Percentiles rank a stretch among this genome's conserved stretches.
These are phyloP conservation scores for Rhizophagus prolifer DNA, from an alignment of 192 early-diverging fungal species.

Conservation along the genomic window DNA sequence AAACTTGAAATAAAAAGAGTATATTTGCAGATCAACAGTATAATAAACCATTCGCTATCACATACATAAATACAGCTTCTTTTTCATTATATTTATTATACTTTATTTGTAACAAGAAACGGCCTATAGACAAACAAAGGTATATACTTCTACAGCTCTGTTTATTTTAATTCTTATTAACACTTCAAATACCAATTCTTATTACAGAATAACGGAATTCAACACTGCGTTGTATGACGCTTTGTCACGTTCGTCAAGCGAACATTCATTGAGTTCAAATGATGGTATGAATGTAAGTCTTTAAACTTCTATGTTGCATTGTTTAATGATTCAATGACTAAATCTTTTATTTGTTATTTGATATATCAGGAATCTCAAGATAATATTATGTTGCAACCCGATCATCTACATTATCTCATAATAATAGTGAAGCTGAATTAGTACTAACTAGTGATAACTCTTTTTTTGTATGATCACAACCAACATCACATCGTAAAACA, in stretches of 20 bases:
- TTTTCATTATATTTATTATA: slow-evolving; percentile 72
- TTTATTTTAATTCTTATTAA: background rate
- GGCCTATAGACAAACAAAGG: slow-evolving; percentile 8
- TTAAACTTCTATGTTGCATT: background rate
- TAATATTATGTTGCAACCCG: background rate
- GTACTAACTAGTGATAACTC: background rate
- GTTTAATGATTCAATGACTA: background rate
- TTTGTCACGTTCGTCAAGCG: slow-evolving; percentile 1
- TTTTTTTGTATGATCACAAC: background rate
- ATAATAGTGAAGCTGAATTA: background rate
- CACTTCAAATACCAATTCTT: background rate
- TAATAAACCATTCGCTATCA: slow-evolving; percentile 76
- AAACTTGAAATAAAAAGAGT: slow-evolving; percentile 39
- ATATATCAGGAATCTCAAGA: background rate
- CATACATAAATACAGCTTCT: slow-evolving; percentile 73
- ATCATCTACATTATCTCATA: background rate
- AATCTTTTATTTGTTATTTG: background rate
- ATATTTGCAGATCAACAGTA: slow-evolving; percentile 69
- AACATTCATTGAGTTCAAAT: background rate
- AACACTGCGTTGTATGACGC: slow-evolving; percentile 24
- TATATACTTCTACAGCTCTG: background rate
- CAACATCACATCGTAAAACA: background rate
- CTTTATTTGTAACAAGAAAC: slow-evolving; percentile 30
- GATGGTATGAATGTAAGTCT: slow-evolving; percentile 16
- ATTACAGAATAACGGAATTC: slow-evolving; percentile 10